phyloP scores from a whole-genome alignment of 176 grass and related monocot species.

The Musa schizocarpa region DNA sequence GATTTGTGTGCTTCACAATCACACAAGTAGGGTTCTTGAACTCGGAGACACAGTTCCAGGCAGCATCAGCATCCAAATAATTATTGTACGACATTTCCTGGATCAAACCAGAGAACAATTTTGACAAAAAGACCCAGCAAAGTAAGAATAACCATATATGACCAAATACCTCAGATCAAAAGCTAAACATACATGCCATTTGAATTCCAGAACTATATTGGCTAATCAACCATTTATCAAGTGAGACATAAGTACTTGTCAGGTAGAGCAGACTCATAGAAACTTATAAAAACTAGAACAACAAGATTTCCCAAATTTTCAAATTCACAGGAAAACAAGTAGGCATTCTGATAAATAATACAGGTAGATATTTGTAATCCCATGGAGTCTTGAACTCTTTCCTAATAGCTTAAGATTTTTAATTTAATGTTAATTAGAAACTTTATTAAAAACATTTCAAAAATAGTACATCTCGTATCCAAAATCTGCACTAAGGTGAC shows the following conservation, averaged over 20 bases:
- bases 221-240: background rate
- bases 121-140: background rate
- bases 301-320: no score
- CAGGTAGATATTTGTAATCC: no score
- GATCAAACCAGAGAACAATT: background rate
- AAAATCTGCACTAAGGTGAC: no score
- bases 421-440: no score
- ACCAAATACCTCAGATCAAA: background rate
- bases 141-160: background rate
- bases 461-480: no score
- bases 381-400: no score
- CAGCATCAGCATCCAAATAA: slow-evolving; percentile 92
- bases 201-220: background rate
- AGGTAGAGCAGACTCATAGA: no score
- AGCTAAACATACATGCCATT: background rate
- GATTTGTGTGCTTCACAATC: slow-evolving; percentile 91
- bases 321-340: no score
- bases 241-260: background rate
- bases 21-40: slow-evolving; percentile 78
- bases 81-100: slow-evolving; percentile 99
- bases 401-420: no score
- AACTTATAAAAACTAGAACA: no score
- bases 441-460: no score
- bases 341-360: no score
- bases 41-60: slow-evolving; percentile 93